Percentiles rank a stretch among this genome's conserved stretches.
Conservation (phyloP, 1,284 basidiomycete species). For the Lignosus rhinocerotis region DNA sequence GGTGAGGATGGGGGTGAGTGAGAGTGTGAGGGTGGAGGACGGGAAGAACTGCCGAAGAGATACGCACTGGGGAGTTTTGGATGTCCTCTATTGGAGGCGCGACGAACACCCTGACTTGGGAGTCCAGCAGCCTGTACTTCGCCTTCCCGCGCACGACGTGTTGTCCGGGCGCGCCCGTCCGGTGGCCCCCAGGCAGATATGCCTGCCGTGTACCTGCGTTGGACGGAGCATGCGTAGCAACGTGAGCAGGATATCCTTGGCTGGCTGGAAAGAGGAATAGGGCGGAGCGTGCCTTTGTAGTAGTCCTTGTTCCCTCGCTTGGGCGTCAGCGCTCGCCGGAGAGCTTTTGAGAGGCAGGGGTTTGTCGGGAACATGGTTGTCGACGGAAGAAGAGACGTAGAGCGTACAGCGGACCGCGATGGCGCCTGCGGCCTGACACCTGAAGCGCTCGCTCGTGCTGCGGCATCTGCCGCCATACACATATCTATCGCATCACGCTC, state of each 20-base stretch:
- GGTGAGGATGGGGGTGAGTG: neutral
- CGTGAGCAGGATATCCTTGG: neutral
- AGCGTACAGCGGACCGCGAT: neutral
- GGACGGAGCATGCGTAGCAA: neutral
- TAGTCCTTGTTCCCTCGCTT: conserved; percentile 92
- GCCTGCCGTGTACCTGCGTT: conserved; percentile 77
- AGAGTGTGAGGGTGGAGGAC: too few relatives aligned
- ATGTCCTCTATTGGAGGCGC: conserved; percentile 75
- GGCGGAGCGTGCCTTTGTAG: conserved; percentile 76
- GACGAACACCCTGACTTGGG: conserved; percentile 82
- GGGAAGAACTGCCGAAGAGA: neutral
- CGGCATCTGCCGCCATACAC: neutral
- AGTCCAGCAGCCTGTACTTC: conserved; percentile 79
- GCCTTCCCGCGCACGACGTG: conserved; percentile 75
- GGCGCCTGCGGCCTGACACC: neutral
- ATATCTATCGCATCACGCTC: neutral
- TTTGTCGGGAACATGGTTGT: conserved; percentile 65
- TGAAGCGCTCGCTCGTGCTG: neutral
- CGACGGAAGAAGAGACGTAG: neutral
- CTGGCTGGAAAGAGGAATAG: neutral
- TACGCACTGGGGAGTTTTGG: conserved; percentile 58
- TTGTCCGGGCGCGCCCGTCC: conserved; percentile 85
- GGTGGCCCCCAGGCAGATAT: conserved; percentile 77
- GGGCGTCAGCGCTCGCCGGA: conserved; percentile 74
- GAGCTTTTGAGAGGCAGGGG: conserved; percentile 74